Evolutionary conservation across 257 asterid species (phyloP).

Genomic region (Ehretia macrophylla): DNA sequence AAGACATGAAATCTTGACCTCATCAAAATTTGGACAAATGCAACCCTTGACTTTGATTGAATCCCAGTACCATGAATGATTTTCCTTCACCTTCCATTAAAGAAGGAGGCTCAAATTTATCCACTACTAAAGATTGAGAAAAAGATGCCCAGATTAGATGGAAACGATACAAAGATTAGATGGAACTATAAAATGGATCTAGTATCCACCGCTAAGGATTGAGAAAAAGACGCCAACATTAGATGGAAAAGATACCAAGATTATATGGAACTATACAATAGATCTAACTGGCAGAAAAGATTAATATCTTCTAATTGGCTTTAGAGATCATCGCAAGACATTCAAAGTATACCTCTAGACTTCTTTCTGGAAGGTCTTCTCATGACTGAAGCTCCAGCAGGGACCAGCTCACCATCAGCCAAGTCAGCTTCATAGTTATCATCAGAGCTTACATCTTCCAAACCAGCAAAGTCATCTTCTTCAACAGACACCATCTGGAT

Average conservation of each 20-base stretch:
- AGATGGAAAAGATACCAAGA: no score
- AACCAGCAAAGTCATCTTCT: conserved; percentile 95
- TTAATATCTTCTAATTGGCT: no score
- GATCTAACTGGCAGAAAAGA: conserved; percentile 8
- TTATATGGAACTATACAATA: no score
- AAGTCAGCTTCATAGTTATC: conserved; percentile 92
- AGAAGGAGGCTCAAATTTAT: conserved; percentile 68
- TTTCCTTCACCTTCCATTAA: conserved; percentile 98
- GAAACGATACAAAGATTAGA: no score
- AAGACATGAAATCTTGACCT: conserved; percentile 41
- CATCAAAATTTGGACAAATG: conserved; percentile 86
- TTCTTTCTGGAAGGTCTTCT: conserved; percentile 61
- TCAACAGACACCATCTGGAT: conserved; percentile 92
- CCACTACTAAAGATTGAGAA: conserved; percentile 37
- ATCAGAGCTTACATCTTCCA: conserved; percentile 92
- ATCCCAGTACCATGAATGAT: conserved; percentile 79
- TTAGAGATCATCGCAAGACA: no score
- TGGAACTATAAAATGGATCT: no score
- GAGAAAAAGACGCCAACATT: no score
- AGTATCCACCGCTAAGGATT: no score
- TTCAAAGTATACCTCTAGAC: conserved; percentile 59
- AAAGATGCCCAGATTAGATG: no score
- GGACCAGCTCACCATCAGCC: conserved; percentile 75
- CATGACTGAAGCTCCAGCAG: conserved; percentile 54
- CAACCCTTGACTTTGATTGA: conserved; percentile 87